Conservation (phyloP, 2,329 filamentous ascomycete species). For the Trichoderma polysporum region DNA sequence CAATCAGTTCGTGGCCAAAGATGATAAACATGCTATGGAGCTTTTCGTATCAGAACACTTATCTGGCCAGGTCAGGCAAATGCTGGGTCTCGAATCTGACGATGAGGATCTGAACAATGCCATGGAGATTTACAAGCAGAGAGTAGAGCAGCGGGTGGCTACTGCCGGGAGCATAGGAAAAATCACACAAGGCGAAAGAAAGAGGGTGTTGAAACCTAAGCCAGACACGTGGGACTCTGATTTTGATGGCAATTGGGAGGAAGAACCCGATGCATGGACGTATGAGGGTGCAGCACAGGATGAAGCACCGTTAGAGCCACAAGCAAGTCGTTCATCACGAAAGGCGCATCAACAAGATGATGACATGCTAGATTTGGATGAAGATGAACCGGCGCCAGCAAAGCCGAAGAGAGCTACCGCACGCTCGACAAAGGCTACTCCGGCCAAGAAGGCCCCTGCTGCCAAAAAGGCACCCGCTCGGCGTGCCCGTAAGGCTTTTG, state of each 20-base stretch:
- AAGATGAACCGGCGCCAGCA: slow-evolving; percentile 35
- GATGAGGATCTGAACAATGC: slow-evolving; percentile 66
- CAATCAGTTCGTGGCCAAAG: slow-evolving; percentile 88
- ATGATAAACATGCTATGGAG: slow-evolving; percentile 91
- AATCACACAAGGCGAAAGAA: slow-evolving; percentile 36
- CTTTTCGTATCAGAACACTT: slow-evolving; percentile 73
- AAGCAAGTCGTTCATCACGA: slow-evolving; percentile 22
- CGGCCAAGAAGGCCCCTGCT: slow-evolving; percentile 27
- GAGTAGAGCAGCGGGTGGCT: slow-evolving; percentile 69
- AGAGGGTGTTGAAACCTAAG: slow-evolving; percentile 63
- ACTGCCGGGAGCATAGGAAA: slow-evolving; percentile 56
- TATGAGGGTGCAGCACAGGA: slow-evolving; percentile 33
- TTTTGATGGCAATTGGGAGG: slow-evolving; percentile 80
- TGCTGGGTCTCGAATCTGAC: slow-evolving; percentile 65
- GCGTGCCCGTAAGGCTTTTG: slow-evolving; percentile 39
- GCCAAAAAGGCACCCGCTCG: slow-evolving; percentile 46
- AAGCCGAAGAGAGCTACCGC: slow-evolving; percentile 32
- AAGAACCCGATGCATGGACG: slow-evolving; percentile 63
- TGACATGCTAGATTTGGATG: slow-evolving; percentile 48
- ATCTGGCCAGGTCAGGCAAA: slow-evolving; percentile 66
- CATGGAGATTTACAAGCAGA: slow-evolving; percentile 70
- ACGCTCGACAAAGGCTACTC: slow-evolving; percentile 30
- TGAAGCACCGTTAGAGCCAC: slow-evolving; percentile 19
- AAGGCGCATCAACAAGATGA: slow-evolving; percentile 28
- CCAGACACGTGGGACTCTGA: slow-evolving; percentile 88